Conservation (phyloP, 768 basidiomycete genomes). For the Macrolepiota albuminosa region DNA sequence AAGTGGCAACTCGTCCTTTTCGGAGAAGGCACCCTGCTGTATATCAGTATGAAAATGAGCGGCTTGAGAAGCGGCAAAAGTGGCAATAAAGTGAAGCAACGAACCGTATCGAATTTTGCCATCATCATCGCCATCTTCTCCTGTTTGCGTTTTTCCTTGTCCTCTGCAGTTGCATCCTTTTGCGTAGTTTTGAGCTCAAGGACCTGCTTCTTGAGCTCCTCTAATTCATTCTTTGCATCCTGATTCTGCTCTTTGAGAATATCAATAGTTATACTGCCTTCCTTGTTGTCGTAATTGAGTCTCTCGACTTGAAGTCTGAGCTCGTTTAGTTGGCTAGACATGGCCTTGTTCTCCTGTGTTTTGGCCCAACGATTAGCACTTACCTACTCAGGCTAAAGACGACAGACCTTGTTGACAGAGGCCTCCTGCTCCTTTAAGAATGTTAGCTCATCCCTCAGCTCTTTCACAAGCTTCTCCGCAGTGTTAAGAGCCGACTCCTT, state of each 20-base stretch:
- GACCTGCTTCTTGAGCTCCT: conserved; percentile 81
- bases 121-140: conserved; percentile 99
- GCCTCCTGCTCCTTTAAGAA: conserved; percentile 92
- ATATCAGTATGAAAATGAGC: neutral
- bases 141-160: conserved; percentile 98
- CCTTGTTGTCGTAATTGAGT: conserved; percentile 94
- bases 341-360: conserved; percentile 83
- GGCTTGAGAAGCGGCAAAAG: conserved; percentile 2
- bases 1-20: conserved; percentile 71
- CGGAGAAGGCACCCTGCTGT: conserved; percentile 90
- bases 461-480: conserved; percentile 83
- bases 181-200: conserved; percentile 75
- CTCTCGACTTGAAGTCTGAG: conserved; percentile 88
- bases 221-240: conserved; percentile 83
- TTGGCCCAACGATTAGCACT: neutral
- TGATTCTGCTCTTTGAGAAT: conserved; percentile 92
- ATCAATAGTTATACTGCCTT: conserved; percentile 87
- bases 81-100: conserved; percentile 23
- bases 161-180: conserved; percentile 84
- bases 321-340: conserved; percentile 92
- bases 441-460: conserved; percentile 82
- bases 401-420: conserved; percentile 62
- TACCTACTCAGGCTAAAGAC: neutral
- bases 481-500: conserved; percentile 77
- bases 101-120: conserved; percentile 95